Evolutionary conservation across 2,329 filamentous ascomycete species (phyloP).

Genomic region (Paracorniculantispora psalliotae): DNA sequence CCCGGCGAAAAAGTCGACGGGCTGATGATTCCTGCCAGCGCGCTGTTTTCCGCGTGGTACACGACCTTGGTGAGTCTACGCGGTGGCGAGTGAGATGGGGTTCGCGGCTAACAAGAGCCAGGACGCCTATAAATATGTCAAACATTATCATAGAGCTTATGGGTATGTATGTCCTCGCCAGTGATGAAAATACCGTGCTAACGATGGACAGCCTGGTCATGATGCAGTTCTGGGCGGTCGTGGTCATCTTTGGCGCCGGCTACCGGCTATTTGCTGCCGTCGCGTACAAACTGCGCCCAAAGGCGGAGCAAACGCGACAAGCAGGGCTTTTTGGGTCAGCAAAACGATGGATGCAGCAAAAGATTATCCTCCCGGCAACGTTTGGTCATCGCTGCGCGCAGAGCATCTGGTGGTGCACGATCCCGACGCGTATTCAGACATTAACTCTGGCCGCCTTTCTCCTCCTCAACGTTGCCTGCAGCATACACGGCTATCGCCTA

Average conservation of each 20-base stretch:
- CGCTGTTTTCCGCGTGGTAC: conserved; percentile 31
- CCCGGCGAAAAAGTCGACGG: conserved; percentile 20
- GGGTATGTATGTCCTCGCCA: conserved; percentile 24
- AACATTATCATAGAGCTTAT: conserved; percentile 31
- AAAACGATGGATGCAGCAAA: conserved; percentile 28
- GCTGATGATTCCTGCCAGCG: conserved; percentile 29
- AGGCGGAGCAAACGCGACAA: not conserved
- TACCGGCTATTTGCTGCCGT: conserved; percentile 24
- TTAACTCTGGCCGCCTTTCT: conserved; percentile 35
- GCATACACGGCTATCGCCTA: conserved; percentile 32
- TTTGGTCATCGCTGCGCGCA: conserved; percentile 40
- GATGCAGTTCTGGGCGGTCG: conserved; percentile 36
- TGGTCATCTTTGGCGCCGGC: conserved; percentile 31
- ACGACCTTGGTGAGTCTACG: conserved; percentile 32
- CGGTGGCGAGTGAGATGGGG: not conserved
- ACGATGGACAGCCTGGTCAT: conserved; percentile 22
- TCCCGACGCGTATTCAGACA: conserved; percentile 40
- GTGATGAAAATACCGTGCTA: conserved; percentile 16
- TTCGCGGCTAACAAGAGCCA: conserved; percentile 6
- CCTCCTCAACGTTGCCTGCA: conserved; percentile 33
- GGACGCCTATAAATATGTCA: conserved; percentile 33
- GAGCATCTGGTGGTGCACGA: conserved; percentile 40
- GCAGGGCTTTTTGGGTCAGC: not conserved
- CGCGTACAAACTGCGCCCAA: not conserved
- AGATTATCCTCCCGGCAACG: conserved; percentile 35